Conservation (phyloP, 768 basidiomycete genomes). For the Collybiopsis confluens region DNA sequence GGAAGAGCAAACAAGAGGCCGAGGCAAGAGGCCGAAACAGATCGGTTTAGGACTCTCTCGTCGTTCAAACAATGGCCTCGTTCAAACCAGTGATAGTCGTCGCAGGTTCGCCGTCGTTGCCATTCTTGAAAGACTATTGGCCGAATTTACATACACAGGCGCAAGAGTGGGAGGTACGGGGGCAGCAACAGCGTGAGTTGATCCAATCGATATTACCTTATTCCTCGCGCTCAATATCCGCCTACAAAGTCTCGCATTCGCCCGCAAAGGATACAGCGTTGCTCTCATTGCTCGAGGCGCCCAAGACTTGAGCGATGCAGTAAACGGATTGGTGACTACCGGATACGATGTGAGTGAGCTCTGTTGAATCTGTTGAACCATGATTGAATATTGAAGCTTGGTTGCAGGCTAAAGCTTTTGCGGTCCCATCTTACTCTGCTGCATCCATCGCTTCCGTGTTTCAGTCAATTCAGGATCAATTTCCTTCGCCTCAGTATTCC, state of each 20-base stretch:
- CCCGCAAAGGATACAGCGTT: slow-evolving; percentile 59
- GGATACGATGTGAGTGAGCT: slow-evolving; percentile 30
- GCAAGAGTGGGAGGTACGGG: slow-evolving; percentile 49
- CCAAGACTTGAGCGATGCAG: slow-evolving; percentile 44
- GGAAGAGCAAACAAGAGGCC: no score
- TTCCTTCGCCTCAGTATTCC: slow-evolving; percentile 41
- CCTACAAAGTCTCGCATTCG: slow-evolving; percentile 48
- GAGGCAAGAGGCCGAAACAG: no score
- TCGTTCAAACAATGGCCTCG: neutral
- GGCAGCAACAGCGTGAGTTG: slow-evolving; percentile 50
- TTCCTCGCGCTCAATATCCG: neutral
- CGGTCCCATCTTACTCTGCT: slow-evolving; percentile 39
- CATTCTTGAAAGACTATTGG: no score
- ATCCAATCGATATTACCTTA: neutral
- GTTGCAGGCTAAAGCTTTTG: slow-evolving; percentile 50
- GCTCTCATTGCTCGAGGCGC: slow-evolving; percentile 61
- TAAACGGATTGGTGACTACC: slow-evolving; percentile 45
- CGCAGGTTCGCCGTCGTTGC: slow-evolving; percentile 37
- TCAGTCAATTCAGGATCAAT: slow-evolving; percentile 36
- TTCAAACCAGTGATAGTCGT: slow-evolving; percentile 48
- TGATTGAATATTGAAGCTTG: no score
- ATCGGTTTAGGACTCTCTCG: no score
- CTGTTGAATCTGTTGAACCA: slow-evolving; percentile 36
- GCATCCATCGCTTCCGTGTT: no score
- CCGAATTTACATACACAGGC: no score